Percentiles rank a stretch among this genome's conserved stretches.
These are phyloP conservation scores for Stramenopiles sp. DNA, from an alignment of 352 stramenopile genomes.

Conservation along the genomic window DNA sequence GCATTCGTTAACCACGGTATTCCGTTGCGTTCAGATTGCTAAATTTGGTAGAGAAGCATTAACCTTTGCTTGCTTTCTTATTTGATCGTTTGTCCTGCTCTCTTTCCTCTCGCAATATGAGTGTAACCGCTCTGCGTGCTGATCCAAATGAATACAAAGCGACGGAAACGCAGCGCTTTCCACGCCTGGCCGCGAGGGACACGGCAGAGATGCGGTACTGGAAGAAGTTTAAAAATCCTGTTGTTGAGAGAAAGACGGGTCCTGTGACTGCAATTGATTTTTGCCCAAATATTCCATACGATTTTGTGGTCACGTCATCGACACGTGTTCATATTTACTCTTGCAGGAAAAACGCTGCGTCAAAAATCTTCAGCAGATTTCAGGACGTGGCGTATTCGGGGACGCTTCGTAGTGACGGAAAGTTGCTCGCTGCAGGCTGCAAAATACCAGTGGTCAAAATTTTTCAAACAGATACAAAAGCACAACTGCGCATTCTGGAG, in stretches of 20 bases:
- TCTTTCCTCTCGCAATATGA: background rate
- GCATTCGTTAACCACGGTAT: no score
- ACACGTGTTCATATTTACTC: constrained; percentile 60
- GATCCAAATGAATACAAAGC: background rate
- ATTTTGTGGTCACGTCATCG: constrained; percentile 58
- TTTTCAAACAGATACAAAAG: constrained; percentile 51
- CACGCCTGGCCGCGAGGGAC: constrained; percentile 43
- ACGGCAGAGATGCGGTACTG: constrained; percentile 51
- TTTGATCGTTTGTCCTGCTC: no score
- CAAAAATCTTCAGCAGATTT: constrained; percentile 64
- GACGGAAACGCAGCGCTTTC: constrained; percentile 38
- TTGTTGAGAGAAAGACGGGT: constrained; percentile 55
- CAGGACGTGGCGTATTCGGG: constrained; percentile 26
- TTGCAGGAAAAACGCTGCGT: constrained; percentile 49
- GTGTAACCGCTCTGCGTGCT: background rate
- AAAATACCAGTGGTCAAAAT: constrained; percentile 50
- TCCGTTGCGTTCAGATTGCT: no score
- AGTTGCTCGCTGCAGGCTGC: constrained; percentile 54
- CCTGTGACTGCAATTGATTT: constrained; percentile 58
- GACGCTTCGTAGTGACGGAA: constrained; percentile 54
- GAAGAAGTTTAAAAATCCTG: constrained; percentile 56
- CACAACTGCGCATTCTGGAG: constrained; percentile 58
- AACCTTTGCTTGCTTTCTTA: no score
- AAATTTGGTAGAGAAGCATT: no score
- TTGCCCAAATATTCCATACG: constrained; percentile 43